A percentile compares a stretch with the other conserved stretches of the same genome.
phyloP scores from a whole-genome alignment of 495 filamentous ascomycete genomes.

The Penicillium daleae region DNA sequence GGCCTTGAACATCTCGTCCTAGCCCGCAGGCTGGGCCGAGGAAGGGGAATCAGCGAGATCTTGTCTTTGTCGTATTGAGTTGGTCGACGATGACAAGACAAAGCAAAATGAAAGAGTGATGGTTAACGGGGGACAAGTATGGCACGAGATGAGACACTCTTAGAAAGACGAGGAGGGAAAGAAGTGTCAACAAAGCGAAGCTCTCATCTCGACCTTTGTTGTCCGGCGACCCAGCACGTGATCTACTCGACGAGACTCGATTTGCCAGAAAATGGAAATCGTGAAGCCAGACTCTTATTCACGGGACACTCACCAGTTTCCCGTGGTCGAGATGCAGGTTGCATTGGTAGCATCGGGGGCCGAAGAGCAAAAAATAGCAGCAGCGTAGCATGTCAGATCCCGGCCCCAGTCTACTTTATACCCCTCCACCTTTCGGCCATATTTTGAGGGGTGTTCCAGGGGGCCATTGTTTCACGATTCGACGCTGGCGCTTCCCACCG shows the following conservation, averaged over 20 bases:
- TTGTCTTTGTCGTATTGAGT: not conserved
- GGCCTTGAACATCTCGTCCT: constrained; percentile 18
- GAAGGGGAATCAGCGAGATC: not conserved
- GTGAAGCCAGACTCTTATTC: not conserved
- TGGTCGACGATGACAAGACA: not conserved
- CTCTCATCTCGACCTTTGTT: not conserved
- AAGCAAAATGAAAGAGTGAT: not conserved
- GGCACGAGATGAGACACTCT: not conserved
- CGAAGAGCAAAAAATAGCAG: constrained; percentile 30
- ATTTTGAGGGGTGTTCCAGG: not conserved
- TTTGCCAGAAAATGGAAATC: not conserved
- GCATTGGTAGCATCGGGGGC: not conserved
- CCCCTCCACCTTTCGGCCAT: not conserved
- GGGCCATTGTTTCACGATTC: constrained; percentile 4
- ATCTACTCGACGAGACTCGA: not conserved
- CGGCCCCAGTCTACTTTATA: constrained; percentile 3
- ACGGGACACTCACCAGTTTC: not conserved
- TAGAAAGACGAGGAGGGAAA: not conserved
- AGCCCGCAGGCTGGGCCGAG: constrained; percentile 12
- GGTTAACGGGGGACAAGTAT: not conserved
- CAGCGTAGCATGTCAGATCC: constrained; percentile 28
- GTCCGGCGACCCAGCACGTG: not conserved
- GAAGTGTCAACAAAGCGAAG: not conserved
- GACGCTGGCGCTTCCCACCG: constrained; percentile 10
- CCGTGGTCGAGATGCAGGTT: not conserved